Percentiles rank a stretch among this genome's conserved stretches.
These are phyloP conservation scores for Annulohypoxylon bovei DNA, from an alignment of 495 filamentous ascomycete genomes.

Conservation along the genomic window DNA sequence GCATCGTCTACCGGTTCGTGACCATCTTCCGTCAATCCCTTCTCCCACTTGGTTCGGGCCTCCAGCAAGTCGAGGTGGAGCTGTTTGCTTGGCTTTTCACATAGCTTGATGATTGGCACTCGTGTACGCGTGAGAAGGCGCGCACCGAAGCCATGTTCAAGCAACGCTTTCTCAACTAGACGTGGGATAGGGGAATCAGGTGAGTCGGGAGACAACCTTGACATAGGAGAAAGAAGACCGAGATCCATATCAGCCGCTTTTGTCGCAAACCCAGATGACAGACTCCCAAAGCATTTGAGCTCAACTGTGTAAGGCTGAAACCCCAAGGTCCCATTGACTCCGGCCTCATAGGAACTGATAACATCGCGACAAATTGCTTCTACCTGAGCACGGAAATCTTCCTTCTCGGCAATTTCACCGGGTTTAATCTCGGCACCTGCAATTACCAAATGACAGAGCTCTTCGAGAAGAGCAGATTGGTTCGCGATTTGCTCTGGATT, in stretches of 20 bases:
- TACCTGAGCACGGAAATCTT: conserved; percentile 66
- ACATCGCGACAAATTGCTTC: conserved; percentile 65
- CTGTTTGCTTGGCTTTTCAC: conserved; percentile 68
- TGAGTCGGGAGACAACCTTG: conserved; percentile 57
- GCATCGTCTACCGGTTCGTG: conserved; percentile 55
- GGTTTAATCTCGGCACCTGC: conserved; percentile 57
- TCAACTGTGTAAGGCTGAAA: conserved; percentile 64
- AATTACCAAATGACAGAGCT: conserved; percentile 54
- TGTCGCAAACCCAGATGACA: conserved; percentile 77
- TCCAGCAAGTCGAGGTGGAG: conserved; percentile 63
- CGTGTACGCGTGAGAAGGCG: conserved; percentile 75
- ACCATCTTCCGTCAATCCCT: conserved; percentile 48
- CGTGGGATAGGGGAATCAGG: conserved; percentile 67
- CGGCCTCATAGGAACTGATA: conserved; percentile 60
- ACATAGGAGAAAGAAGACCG: conserved; percentile 68
- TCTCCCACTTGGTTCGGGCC: conserved; percentile 70
- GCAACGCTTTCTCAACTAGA: conserved; percentile 72
- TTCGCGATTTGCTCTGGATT: conserved; percentile 52
- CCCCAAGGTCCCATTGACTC: conserved; percentile 37
- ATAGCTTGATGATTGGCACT: conserved; percentile 85
- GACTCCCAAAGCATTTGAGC: conserved; percentile 76
- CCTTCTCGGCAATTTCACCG: conserved; percentile 68
- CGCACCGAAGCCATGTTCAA: conserved; percentile 74
- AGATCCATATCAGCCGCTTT: conserved; percentile 81
- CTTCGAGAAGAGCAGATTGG: conserved; percentile 59